Conservation (phyloP, 169 alveolate genomes). For the Cryptosporidium sp. region DNA sequence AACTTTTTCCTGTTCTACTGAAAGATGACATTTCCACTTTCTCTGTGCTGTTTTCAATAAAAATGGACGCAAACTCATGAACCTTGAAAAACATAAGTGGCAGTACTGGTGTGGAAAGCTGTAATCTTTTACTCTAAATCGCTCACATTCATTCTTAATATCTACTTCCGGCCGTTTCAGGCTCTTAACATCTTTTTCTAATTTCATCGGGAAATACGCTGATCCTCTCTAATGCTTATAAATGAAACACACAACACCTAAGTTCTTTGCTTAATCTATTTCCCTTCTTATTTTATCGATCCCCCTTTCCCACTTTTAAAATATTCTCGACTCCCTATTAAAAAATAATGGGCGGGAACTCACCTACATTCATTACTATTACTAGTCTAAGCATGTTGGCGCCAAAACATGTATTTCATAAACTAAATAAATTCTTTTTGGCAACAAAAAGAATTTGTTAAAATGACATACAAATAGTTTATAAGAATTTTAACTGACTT, state of each 20-base stretch:
- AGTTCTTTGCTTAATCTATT: not conserved
- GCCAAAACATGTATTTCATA: not conserved
- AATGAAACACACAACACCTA: not conserved
- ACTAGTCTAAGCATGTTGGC: not conserved
- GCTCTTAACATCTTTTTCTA: not conserved
- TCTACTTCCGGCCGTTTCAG: constrained; percentile 7
- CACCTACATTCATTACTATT: not conserved
- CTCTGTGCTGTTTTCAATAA: not conserved
- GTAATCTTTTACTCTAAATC: constrained; percentile 35
- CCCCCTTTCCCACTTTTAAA: not conserved
- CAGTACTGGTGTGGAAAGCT: constrained; percentile 56
- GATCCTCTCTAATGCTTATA: not conserved
- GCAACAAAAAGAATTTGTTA: not conserved
- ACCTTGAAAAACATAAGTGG: constrained; percentile 40
- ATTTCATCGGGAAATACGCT: not conserved
- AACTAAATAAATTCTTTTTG: no score
- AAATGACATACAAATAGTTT: not conserved
- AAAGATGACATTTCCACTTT: constrained; percentile 17
- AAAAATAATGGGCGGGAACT: not conserved
- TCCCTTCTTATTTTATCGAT: not conserved
- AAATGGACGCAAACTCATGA: constrained; percentile 41
- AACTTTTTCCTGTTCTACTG: not conserved
- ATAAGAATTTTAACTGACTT: no score
- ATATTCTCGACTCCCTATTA: not conserved
- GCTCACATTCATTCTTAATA: constrained; percentile 54